Percentiles rank a stretch among this genome's conserved stretches.
Evolutionary conservation across 139 green algal genomes (phyloP).

Genomic region (Deuterostichococcus epilithicus): DNA sequence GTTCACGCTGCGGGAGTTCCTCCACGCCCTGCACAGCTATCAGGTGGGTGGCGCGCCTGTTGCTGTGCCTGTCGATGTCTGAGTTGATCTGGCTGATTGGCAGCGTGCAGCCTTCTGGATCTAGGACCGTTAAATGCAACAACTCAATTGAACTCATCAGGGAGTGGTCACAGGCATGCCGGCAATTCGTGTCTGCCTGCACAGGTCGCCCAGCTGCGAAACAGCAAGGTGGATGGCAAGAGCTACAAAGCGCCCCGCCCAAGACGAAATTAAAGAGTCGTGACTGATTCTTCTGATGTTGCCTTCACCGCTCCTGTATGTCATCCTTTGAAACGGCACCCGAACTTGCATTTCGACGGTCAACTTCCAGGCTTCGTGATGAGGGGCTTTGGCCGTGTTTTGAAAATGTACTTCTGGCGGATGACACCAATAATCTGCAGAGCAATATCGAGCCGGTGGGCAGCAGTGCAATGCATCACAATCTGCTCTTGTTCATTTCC

Average conservation of each 20-base stretch:
- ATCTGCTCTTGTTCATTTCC: not conserved
- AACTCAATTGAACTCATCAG: too few relatives aligned
- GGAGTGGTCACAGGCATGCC: too few relatives aligned
- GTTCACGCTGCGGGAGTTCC: constrained; percentile 85
- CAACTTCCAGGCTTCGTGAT: constrained; percentile 57
- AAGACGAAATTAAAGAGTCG: not conserved
- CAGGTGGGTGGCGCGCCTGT: constrained; percentile 29
- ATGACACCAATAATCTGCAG: constrained; percentile 70
- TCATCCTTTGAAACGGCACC: too few relatives aligned
- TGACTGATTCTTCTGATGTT: not conserved
- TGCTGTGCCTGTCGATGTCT: not conserved
- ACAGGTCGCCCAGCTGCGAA: constrained; percentile 10
- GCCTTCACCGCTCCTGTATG: too few relatives aligned
- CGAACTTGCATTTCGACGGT: too few relatives aligned
- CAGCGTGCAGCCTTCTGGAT: not conserved
- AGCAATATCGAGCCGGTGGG: not conserved
- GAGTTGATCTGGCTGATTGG: not conserved
- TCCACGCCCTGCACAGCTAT: constrained; percentile 69
- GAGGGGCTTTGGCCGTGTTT: constrained; percentile 64
- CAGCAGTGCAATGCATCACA: not conserved
- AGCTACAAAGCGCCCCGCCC: constrained; percentile 62
- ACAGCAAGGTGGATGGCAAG: constrained; percentile 48
- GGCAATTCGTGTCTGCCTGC: too few relatives aligned
- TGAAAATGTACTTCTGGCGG: constrained; percentile 77
- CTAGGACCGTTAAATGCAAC: too few relatives aligned